Base-by-base conservation (phyloP, 2,329 filamentous ascomycete species). In the Venturia asperata region DNA sequence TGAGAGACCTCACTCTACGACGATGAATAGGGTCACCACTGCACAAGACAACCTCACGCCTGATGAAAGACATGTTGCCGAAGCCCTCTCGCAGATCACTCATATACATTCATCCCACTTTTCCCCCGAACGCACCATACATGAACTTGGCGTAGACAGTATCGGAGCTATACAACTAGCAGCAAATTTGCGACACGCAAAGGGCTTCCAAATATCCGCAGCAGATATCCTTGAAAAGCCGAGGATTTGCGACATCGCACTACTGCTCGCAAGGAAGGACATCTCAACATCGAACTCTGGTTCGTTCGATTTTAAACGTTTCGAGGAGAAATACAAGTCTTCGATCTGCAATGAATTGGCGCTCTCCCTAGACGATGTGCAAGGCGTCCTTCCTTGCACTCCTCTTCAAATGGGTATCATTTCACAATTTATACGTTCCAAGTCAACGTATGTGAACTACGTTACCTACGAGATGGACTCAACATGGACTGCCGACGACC, bases 91-190 rank as follows among this genome's bases (percentile, higher is more conserved):
- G 0, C 77, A 79, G 1, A 75, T 82, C 5, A 73, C 82, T 0
- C 65, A 72, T 70, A 79, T 0, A 77, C 76, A 0, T 87, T 96
- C 60, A 19, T 58, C 30, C 19, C 27, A 58, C 19, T 34, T 58
- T 37, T 70, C 73, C 3, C 81, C 80, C 15, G 72, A 82, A 11
- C 91, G 86, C 0, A 91, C 90, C 0, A 91, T 97, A 61, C 96
- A 93, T 70, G 86, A 89, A 66, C 83, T 96, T n/a, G 93, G 93
- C 0, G 78, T 97, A 3, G 92, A 97, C 75, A 97, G 92, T 72
- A 94, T 97, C 71, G 92, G 89, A 67, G 90, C 91, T 0, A 81
- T 85, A 19, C 92, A 96, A 71, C 80, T 96, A 11, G 90, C 91
- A 0, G 82, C 85, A 1, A 77, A 81, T 34, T 78, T 97, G 19